Evolutionary conservation across 139 green algal species (phyloP), one percentile per base, ranked within the genome.

Genomic region (Chlamydomonas urium): DNA sequence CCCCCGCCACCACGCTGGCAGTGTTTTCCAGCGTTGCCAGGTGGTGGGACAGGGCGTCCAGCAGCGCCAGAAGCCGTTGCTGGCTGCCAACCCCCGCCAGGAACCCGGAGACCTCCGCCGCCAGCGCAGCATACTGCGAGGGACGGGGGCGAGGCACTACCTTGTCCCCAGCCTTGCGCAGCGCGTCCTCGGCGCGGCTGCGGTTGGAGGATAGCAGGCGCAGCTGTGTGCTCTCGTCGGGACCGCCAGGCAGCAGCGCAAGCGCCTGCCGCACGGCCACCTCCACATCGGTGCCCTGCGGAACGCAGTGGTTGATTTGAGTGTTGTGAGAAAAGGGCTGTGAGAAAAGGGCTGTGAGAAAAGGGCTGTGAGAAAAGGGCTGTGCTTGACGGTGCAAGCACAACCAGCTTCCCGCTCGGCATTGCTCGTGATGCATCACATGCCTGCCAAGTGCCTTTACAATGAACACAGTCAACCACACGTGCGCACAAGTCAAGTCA

Each of bases 81-180:
- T 74, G 50, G 2, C 62, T 47, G 14, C 71, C 82, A 24, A 88
- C 31, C 17, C 71, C 72, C 31, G 21, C 50, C 0, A 56, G 31
- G 42, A 88, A 93, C 19, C 53, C 63, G 21, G 59, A 35, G 2
- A 86, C 82, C 26, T 91, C 83, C 4, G 59, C 53, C 47, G 78
- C 75, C 14, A 95, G 69, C 29, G 81, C 56, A 0, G 74, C 19
- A 71, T 96, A 98, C 47, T 86, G 83, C 19, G 89, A 73, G 3
- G 89, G 92, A 17, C 57, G 4, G 0, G 93, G 93, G 1, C 93
- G 84, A 1, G 86, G 85, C 32, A 96, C 86, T 19, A 75, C 32
- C 24, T 38, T 37, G 3, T 35, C 42, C 17, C 72, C 61, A 17
- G 69, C 60, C 0, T 38, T 38, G 24, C 69, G 50, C 28, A 79